These are phyloP conservation scores for Forsythia viridissima DNA, from an alignment of 257 asterid species.

Conservation along the genomic window DNA sequence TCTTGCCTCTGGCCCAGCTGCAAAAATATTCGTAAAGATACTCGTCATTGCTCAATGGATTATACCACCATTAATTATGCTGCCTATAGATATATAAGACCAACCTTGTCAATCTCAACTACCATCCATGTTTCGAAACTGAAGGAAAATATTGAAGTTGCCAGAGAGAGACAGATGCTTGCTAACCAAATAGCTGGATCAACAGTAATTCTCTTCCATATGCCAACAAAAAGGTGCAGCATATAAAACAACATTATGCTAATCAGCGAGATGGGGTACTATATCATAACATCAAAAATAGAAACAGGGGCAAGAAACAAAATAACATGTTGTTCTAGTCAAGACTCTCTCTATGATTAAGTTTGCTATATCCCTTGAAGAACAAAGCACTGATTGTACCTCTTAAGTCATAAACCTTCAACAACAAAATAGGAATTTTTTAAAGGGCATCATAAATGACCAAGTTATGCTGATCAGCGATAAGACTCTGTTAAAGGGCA, in stretches of 20 bases:
- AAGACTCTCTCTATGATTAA: too few relatives aligned
- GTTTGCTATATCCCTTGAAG: too few relatives aligned
- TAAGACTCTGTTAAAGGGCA: too few relatives aligned
- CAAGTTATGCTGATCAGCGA: too few relatives aligned
- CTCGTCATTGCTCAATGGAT: not conserved
- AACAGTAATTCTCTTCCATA: slow-evolving; percentile 53
- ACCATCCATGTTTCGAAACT: slow-evolving; percentile 92
- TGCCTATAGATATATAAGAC: slow-evolving; percentile 15
- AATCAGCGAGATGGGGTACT: too few relatives aligned
- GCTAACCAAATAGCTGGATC: slow-evolving; percentile 58
- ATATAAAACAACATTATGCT: slow-evolving; percentile 62
- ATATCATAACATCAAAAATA: too few relatives aligned
- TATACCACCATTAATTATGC: slow-evolving; percentile 11
- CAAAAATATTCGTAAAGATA: slow-evolving; percentile 20
- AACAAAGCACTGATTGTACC: too few relatives aligned
- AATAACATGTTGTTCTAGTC: too few relatives aligned
- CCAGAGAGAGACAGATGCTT: slow-evolving; percentile 64
- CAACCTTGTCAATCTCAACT: slow-evolving; percentile 79
- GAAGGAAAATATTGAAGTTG: slow-evolving; percentile 72
- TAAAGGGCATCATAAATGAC: too few relatives aligned
- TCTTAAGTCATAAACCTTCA: too few relatives aligned
- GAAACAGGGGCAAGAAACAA: too few relatives aligned
- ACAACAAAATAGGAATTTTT: too few relatives aligned
- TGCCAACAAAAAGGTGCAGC: slow-evolving; percentile 63
- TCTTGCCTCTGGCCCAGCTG: slow-evolving; percentile 92